phyloP scores from a whole-genome alignment of 192 early-diverging fungal genomes.

The Polychytrium aggregatum region DNA sequence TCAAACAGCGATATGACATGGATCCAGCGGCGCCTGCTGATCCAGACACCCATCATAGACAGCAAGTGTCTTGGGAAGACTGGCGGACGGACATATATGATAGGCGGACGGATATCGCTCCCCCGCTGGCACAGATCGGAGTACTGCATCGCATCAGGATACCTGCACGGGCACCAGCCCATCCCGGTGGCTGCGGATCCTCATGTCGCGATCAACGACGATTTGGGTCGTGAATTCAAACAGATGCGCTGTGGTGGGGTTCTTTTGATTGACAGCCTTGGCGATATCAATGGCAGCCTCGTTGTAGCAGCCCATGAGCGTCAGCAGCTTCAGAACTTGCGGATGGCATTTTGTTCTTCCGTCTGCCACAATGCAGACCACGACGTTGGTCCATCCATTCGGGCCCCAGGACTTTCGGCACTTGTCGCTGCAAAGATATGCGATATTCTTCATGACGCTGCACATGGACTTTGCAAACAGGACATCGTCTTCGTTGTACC shows the following conservation, averaged over 20 bases:
- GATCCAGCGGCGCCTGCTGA: too few species aligned
- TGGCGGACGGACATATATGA: background rate
- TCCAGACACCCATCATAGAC: conserved; percentile 42
- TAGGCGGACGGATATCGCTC: background rate
- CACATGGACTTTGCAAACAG: conserved; percentile 81
- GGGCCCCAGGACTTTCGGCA: conserved; percentile 62
- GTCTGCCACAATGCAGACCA: conserved; percentile 36
- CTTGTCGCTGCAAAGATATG: conserved; percentile 66
- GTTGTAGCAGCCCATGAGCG: too few species aligned
- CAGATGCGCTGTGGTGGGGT: conserved; percentile 21
- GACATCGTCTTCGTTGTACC: conserved; percentile 77
- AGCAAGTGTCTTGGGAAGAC: conserved; percentile 46
- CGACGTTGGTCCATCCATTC: conserved; percentile 35
- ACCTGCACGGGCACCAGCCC: conserved; percentile 54
- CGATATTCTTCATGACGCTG: conserved; percentile 81
- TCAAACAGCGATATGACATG: conserved; percentile 1
- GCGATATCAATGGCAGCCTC: too few species aligned
- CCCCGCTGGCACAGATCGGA: too few species aligned
- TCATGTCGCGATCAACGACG: conserved; percentile 47
- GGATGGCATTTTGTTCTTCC: conserved; percentile 27
- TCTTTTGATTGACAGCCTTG: conserved; percentile 23
- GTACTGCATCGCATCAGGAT: too few species aligned
- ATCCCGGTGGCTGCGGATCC: conserved; percentile 39
- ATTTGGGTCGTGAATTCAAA: conserved; percentile 82
- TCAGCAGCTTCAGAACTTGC: too few species aligned